Percentiles rank a stretch among this genome's conserved stretches.
Evolutionary conservation across 2,329 filamentous ascomycete genomes (phyloP).

Genomic region (Fusarium devonianum): DNA sequence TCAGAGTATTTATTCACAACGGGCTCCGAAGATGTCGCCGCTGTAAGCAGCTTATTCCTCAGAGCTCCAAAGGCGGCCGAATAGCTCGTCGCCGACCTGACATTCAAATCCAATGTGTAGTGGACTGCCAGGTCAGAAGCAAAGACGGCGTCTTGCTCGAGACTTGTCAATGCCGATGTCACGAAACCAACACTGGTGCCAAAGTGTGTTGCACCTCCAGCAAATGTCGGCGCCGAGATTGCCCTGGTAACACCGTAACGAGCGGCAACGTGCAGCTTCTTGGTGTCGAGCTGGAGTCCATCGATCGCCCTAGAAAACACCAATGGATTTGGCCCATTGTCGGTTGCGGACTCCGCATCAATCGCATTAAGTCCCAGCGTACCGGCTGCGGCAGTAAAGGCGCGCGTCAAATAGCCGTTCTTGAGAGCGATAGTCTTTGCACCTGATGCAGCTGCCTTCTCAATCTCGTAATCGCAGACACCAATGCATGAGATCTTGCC

Average conservation of each 20-base stretch:
- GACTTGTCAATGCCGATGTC: slow-evolving; percentile 56
- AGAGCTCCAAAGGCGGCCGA: slow-evolving; percentile 62
- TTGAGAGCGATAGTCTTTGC: slow-evolving; percentile 55
- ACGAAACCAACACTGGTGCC: slow-evolving; percentile 67
- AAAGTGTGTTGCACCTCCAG: slow-evolving; percentile 53
- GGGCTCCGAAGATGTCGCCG: slow-evolving; percentile 49
- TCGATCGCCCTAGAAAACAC: slow-evolving; percentile 66
- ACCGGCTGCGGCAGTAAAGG: slow-evolving; percentile 68
- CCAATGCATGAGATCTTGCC: slow-evolving; percentile 67
- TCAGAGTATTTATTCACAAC: slow-evolving; percentile 55
- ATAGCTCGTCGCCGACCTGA: slow-evolving; percentile 55
- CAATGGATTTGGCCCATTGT: slow-evolving; percentile 56
- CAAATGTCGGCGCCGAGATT: slow-evolving; percentile 62
- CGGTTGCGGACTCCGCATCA: slow-evolving; percentile 61
- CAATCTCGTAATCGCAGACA: slow-evolving; percentile 55
- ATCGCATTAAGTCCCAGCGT: slow-evolving; percentile 70
- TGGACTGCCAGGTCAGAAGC: slow-evolving; percentile 62
- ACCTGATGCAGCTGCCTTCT: slow-evolving; percentile 45
- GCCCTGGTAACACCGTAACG: slow-evolving; percentile 66
- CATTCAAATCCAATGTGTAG: slow-evolving; percentile 60
- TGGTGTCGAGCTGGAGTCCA: slow-evolving; percentile 61
- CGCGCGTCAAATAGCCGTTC: slow-evolving; percentile 67
- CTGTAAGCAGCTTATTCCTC: slow-evolving; percentile 61
- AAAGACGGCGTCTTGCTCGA: slow-evolving; percentile 61
- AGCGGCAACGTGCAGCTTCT: slow-evolving; percentile 61